Percentiles rank a stretch among this genome's conserved stretches.
phyloP scores from a whole-genome alignment of 192 early-diverging fungal genomes.

The Rhizophagus sp. region DNA sequence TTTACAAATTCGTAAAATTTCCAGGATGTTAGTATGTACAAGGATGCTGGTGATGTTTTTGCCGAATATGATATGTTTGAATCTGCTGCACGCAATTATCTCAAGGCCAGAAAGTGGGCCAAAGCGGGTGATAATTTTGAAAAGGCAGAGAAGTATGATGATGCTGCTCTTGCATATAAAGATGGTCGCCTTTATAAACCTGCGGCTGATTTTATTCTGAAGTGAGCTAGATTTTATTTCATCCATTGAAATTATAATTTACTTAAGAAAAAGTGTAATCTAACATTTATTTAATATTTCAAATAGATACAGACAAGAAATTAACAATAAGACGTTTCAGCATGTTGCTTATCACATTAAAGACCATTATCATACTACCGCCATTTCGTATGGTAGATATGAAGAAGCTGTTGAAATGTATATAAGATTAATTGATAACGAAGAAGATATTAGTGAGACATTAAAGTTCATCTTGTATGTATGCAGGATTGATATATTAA shows the following conservation, averaged over 20 bases:
- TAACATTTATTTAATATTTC: not conserved
- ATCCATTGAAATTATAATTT: too few relatives aligned
- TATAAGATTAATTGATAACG: not conserved
- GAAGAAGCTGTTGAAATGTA: constrained; percentile 8
- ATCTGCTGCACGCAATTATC: not conserved
- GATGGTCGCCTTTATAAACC: not conserved
- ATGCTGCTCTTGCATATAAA: constrained; percentile 3
- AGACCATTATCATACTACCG: not conserved
- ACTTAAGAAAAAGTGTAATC: too few relatives aligned
- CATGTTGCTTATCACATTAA: not conserved
- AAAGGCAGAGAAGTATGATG: constrained; percentile 18
- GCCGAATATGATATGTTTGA: not conserved
- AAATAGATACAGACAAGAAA: constrained; percentile 1
- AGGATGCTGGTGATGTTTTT: constrained; percentile 7
- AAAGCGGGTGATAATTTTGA: constrained; percentile 8
- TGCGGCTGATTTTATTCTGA: constrained; percentile 9
- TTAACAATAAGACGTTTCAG: not conserved
- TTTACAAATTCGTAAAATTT: not conserved
- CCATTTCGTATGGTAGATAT: not conserved
- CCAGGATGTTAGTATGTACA: not conserved
- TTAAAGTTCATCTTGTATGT: not conserved
- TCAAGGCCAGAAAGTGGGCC: not conserved
- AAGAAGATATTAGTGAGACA: constrained; percentile 5
- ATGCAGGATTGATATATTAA: constrained; percentile 11
- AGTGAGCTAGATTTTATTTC: not conserved